Evolutionary conservation across 192 early-diverging fungal species (phyloP).

Genomic region (Thamnidium elegans): DNA sequence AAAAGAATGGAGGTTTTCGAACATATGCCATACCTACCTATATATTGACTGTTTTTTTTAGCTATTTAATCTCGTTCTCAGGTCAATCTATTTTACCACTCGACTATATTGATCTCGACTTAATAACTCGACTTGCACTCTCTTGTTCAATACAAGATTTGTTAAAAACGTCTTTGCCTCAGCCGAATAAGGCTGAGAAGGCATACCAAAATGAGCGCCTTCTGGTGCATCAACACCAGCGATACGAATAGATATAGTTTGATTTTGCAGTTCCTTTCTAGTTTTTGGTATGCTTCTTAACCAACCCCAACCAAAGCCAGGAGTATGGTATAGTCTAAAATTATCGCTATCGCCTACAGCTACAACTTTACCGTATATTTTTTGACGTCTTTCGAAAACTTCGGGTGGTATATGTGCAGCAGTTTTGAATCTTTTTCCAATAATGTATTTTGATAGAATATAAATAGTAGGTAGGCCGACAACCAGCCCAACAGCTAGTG

Average conservation of each 20-base stretch:
- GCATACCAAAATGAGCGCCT: constrained; percentile 66
- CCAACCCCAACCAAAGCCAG: constrained; percentile 49
- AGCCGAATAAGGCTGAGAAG: constrained; percentile 52
- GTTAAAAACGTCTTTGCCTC: constrained; percentile 58
- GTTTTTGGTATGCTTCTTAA: constrained; percentile 37
- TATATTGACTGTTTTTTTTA: too few relatives aligned
- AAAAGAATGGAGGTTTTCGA: constrained; percentile 36
- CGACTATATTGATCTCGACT: constrained; percentile 60
- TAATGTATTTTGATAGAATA: constrained; percentile 13
- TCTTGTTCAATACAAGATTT: constrained; percentile 36
- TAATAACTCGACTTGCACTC: constrained; percentile 46
- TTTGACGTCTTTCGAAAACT: constrained; percentile 31
- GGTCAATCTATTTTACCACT: constrained; percentile 38
- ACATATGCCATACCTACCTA: constrained; percentile 60
- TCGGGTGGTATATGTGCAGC: constrained; percentile 46
- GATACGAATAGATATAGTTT: constrained; percentile 61
- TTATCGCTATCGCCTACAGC: constrained; percentile 57
- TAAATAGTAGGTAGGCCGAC: constrained; percentile 28
- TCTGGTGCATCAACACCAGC: constrained; percentile 73
- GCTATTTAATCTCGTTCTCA: too few relatives aligned
- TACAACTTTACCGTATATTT: constrained; percentile 43
- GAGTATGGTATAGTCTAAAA: constrained; percentile 55
- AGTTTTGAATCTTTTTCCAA: constrained; percentile 44
- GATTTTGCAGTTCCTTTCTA: constrained; percentile 48
- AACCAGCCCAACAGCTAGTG: background rate